These are phyloP conservation scores for Prunella vulgaris DNA, from an alignment of 257 asterid genomes.

Conservation along the genomic window DNA sequence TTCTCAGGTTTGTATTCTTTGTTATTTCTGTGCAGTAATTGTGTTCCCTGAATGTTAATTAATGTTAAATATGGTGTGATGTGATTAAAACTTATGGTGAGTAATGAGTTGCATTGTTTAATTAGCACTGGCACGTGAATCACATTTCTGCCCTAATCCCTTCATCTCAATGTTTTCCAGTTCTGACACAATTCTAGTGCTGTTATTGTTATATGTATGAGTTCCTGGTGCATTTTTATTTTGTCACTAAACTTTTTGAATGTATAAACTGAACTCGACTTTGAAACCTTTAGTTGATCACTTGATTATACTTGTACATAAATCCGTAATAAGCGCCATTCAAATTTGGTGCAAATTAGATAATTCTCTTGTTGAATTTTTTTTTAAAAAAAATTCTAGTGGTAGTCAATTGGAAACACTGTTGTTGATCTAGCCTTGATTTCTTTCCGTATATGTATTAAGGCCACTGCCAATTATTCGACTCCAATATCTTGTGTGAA, in stretches of 20 bases:
- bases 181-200: neutral
- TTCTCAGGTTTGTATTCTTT: constrained; percentile 55
- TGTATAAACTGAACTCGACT: neutral
- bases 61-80: neutral
- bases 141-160: neutral
- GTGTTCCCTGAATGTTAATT: constrained; percentile 3
- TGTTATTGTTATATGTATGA: neutral
- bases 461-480: neutral
- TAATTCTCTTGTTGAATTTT: neutral
- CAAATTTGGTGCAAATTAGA: neutral
- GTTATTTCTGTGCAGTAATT: neutral
- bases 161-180: neutral
- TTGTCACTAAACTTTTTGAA: neutral
- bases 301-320: neutral
- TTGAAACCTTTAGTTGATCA: neutral
- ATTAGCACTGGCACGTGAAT: neutral
- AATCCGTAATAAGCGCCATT: neutral
- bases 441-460: neutral
- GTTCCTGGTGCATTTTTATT: neutral
- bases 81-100: neutral
- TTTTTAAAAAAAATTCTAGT: neutral
- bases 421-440: neutral
- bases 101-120: neutral
- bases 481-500: neutral
- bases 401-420: neutral